A percentile compares a stretch with the other conserved stretches of the same genome.
These are phyloP conservation scores for Arachnopeziza araneosa DNA, from an alignment of 2,329 filamentous ascomycete species.

Conservation along the genomic window DNA sequence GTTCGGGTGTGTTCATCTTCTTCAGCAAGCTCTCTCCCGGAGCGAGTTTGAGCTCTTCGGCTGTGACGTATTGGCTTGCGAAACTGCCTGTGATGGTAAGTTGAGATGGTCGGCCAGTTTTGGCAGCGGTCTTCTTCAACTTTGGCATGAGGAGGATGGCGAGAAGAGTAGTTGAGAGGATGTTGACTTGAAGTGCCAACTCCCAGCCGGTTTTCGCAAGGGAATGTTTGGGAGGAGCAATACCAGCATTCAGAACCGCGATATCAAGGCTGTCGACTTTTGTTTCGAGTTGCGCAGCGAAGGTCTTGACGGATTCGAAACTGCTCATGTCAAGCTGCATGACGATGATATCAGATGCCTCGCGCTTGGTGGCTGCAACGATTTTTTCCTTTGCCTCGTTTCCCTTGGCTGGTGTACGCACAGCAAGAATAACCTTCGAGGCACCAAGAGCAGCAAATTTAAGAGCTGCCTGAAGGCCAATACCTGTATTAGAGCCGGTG, in stretches of 20 bases:
- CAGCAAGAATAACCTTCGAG: conserved; percentile 35
- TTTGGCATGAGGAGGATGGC: conserved; percentile 19
- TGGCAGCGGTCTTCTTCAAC: conserved; percentile 10
- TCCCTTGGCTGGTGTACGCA: conserved; percentile 33
- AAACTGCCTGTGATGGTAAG: conserved; percentile 8
- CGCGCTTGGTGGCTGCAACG: conserved; percentile 3
- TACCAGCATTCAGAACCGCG: conserved; percentile 13
- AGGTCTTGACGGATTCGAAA: conserved; percentile 2
- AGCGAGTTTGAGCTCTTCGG: not conserved
- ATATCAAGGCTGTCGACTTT: conserved; percentile 9
- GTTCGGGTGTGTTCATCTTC: not conserved
- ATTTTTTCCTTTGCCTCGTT: conserved; percentile 27
- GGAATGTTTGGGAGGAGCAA: conserved; percentile 5
- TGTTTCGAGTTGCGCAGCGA: not conserved
- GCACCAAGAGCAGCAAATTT: conserved; percentile 33
- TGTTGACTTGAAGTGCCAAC: conserved; percentile 22
- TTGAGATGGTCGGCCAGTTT: conserved; percentile 1
- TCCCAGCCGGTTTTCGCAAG: conserved; percentile 14
- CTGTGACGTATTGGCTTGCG: not conserved
- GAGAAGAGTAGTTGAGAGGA: conserved; percentile 23
- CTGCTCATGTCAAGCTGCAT: conserved; percentile 2
- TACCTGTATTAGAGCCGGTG: conserved; percentile 38
- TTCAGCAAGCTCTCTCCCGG: not conserved
- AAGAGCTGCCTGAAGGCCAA: conserved; percentile 35
- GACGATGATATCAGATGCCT: conserved; percentile 28